Evolutionary conservation across 768 basidiomycete genomes (phyloP).

Genomic region (Panaeolus cyanescens): DNA sequence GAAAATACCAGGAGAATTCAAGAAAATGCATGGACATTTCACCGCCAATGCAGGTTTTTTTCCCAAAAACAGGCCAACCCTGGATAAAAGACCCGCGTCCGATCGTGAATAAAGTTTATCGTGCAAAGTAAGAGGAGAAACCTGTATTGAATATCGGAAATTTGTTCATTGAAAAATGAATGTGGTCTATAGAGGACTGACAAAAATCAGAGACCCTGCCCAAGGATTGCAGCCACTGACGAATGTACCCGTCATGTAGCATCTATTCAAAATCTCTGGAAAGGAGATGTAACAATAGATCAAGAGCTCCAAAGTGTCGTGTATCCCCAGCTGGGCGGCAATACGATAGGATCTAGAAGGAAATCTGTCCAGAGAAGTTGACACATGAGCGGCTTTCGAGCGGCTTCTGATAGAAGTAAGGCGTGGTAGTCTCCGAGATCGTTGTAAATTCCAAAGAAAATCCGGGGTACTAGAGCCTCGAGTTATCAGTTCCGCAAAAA

Average conservation of each 20-base stretch:
- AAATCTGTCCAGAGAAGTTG: neutral
- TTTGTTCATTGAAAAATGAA: neutral
- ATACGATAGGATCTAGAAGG: neutral
- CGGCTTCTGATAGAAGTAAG: neutral
- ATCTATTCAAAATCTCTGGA: neutral
- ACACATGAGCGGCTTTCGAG: conserved; percentile 1
- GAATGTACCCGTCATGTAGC: neutral
- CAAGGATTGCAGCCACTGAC: neutral
- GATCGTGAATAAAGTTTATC: neutral
- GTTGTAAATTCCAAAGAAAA: neutral
- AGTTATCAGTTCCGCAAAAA: conserved; percentile 1
- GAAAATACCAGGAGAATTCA: neutral
- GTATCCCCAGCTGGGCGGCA: neutral
- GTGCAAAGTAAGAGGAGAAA: neutral
- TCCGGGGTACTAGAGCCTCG: neutral
- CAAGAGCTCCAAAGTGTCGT: neutral
- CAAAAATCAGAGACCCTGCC: neutral
- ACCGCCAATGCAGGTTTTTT: too few relatives aligned
- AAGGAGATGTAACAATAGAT: neutral
- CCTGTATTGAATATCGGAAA: neutral
- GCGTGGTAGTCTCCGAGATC: neutral
- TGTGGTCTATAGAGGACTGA: neutral
- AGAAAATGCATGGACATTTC: neutral
- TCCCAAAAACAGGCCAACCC: too few relatives aligned
- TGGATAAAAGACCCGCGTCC: neutral